Evolutionary conservation across 495 filamentous ascomycete species (phyloP), one percentile per base, ranked within the genome.

Genomic region (Trichoderma reesei): DNA sequence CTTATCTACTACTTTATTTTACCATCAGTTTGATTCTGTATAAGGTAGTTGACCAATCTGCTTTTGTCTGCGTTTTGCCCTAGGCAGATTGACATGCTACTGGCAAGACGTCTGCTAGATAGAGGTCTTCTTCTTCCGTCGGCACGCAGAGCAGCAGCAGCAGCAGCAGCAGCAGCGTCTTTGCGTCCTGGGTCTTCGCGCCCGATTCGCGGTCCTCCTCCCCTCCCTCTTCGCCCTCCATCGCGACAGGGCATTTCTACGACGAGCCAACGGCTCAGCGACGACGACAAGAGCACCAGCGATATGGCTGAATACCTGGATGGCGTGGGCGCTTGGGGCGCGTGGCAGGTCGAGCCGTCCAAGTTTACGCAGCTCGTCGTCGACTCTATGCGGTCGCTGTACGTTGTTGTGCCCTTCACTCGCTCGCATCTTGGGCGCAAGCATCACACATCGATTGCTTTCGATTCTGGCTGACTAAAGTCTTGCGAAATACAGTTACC

Each of bases 341-440:
- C 61, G 48, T 63, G 61, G 61, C 63, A 65, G 54, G 54, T 60
- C 36, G 63, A 33, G 60, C 61, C 61, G 34, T 67, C 76, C 44
- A 85, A 85, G 1, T 92, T 96, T 68, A 91, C 90, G 1, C 79
- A 82, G 72, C 86, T 83, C 14, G 91, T 96, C 42, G 88, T 97
- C 59, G 82, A 78, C 72, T 85, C 91, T 3, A 89, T 98, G 86
- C 81, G 83, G 68, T 86, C 84, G 68, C 79, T 97, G 92, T 96
- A 78, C 71, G 89, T 80, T 44, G 60, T 68, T 39, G 38, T 39
- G 6, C 11, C 11, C 2, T 39, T 39, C 38, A 39, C 38, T 7
- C 11, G 38, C 38, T 39, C 11, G 6, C 38, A 6, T 39, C 6
- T 39, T 44, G 54, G 3, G 13, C 5, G n/a, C n/a, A 4, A 59